Evolutionary conservation across 2,329 filamentous ascomycete species (phyloP), one percentile per base, ranked within the genome.

Genomic region (Capronia coronata): DNA sequence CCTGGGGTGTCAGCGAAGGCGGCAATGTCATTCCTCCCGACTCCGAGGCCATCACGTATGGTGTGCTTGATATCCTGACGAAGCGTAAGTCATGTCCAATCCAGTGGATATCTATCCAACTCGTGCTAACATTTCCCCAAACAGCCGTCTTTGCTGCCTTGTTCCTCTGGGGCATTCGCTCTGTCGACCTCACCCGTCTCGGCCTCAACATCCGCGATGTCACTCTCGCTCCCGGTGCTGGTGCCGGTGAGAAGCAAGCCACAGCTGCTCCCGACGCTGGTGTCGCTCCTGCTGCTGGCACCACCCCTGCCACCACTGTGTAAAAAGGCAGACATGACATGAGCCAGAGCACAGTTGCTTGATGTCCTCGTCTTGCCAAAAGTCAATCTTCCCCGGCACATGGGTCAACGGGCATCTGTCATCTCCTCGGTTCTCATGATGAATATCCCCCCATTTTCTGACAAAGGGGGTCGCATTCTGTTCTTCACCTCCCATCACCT

Each of bases 1-100:
- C 76, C 18, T 84, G 81, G 79, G 81, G 79, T 48, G 59, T 84
- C 2, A 72, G 67, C 37, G 81, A 84, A 64, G 81, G 80, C 25
- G 81, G 79, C 9, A 84, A 84, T 58, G 66, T 83, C 54, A 83
- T 85, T 43, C 66, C 80, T 1, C 77, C 80, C 0, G 82, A 86
- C 61, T 78, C 77, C 0, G 83, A 86, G 61, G 79, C 80, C 9
- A 67, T 84, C 51, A 84, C 86, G 63, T 87, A 86, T 61, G 80
- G 82, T 35, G 67, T 85, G 2, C 71, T 87, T 0, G 83, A 86
- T 52, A 40, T 56, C 39, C 44, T 52, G 10, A 41, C 51, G n/a
- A 56, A 56, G 37, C 51, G 51, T 54, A 39, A 43, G 51, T 50
- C 18, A 34, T 21, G 18, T 18, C 13, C 14, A 18, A 19, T 13